Base-by-base conservation (phyloP, 768 basidiomycete genomes). In the Boletus eberwhitei region DNA sequence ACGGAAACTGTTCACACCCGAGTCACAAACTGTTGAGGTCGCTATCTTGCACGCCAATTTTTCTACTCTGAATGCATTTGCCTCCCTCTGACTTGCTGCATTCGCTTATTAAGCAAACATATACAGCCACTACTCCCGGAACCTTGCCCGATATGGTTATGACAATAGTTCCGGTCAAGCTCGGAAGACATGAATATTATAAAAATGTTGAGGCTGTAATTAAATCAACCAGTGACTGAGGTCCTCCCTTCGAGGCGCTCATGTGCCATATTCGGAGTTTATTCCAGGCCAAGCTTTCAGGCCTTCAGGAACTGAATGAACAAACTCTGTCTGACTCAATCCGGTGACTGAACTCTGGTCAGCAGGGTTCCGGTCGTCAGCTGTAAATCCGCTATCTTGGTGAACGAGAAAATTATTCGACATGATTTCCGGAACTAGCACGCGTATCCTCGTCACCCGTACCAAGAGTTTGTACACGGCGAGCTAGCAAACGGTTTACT, bases 311-410 rank as follows among this genome's bases (percentile, higher is more conserved):
- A 37, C 17, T 4, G n/a, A n/a, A 22, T 32, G 31, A 4, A 32
- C 31, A 32, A 32, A 32, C 31, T 11, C 8, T 31, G 29, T 37
- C 42, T 46, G 31, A 48, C 46, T 54, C 57, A 37, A 45, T 43
- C 55, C 26, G 16, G 3, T 19, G 36, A 34, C 54, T 9, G 32
- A 50, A 26, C 46, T 52, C 24, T 45, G 37, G 11, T 26, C n/a
- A 22, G 12, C 57, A 50, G 50, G 48, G 59, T 50, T 38, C 43
- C 19, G n/a, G n/a, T n/a, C 21, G 19, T 31, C 34, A n/a, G 19
- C 51, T 41, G 51, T 36, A n/a, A 38, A 50, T 38, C 21, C 40
- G 24, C 19, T 37, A n/a, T 50, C 35, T 24, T n/a, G 29, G 29
- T 36, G 22, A 45, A 19, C 14, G 29, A 40, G 24, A 55, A 8